A percentile compares a stretch with the other conserved stretches of the same genome.
Evolutionary conservation across 2,329 filamentous ascomycete genomes (phyloP).

Genomic region (Fusarium goolgardi): DNA sequence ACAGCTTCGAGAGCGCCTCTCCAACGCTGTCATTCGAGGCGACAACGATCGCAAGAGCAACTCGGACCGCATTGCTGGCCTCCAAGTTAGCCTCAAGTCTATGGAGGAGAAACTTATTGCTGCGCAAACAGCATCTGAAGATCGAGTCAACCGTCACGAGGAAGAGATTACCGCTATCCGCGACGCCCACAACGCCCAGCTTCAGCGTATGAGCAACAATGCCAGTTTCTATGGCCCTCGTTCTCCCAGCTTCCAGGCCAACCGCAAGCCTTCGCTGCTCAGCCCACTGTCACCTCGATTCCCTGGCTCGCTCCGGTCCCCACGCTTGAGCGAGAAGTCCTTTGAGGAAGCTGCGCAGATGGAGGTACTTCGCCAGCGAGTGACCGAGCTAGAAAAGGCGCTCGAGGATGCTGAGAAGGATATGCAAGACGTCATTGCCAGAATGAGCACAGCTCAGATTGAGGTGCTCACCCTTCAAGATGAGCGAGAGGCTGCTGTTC

Average conservation of each 20-base stretch:
- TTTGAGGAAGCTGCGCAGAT: slow-evolving; percentile 80
- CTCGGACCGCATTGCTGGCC: slow-evolving; percentile 81
- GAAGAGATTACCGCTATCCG: slow-evolving; percentile 82
- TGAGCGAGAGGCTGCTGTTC: slow-evolving; percentile 78
- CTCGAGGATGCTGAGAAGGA: slow-evolving; percentile 70
- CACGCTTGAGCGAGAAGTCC: slow-evolving; percentile 69
- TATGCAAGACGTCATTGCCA: slow-evolving; percentile 83
- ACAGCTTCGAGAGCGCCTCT: slow-evolving; percentile 78
- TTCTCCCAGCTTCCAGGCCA: slow-evolving; percentile 49
- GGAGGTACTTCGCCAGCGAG: slow-evolving; percentile 78
- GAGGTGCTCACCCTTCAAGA: slow-evolving; percentile 84
- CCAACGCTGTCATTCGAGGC: slow-evolving; percentile 82
- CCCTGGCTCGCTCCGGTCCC: slow-evolving; percentile 52
- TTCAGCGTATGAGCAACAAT: slow-evolving; percentile 76
- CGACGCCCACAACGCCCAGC: slow-evolving; percentile 80
- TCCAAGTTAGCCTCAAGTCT: slow-evolving; percentile 82
- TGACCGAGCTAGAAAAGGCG: slow-evolving; percentile 86
- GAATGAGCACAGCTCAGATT: slow-evolving; percentile 85
- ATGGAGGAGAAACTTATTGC: slow-evolving; percentile 87
- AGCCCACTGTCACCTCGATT: slow-evolving; percentile 54
- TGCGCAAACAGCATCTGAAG: slow-evolving; percentile 88
- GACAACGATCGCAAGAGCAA: slow-evolving; percentile 86
- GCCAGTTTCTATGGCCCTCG: slow-evolving; percentile 48
- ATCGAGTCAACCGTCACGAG: slow-evolving; percentile 84
- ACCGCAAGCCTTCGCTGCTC: slow-evolving; percentile 51